phyloP scores from a whole-genome alignment of 108 stramenopile genomes.

The Nitzschia sp. region DNA sequence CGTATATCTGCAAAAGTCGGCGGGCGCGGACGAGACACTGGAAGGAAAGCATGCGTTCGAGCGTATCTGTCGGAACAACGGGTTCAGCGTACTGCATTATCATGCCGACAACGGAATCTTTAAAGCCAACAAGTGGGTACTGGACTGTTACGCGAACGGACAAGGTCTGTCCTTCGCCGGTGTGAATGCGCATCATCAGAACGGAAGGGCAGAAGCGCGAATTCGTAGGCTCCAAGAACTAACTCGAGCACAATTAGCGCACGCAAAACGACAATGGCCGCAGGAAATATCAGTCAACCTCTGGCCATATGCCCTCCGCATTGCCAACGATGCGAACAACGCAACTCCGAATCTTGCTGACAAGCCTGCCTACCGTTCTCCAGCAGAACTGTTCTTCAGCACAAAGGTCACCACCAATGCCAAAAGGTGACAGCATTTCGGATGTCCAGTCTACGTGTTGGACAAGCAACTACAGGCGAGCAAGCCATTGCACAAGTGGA shows the following conservation, averaged over 20 bases:
- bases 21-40: slow-evolving; percentile 36
- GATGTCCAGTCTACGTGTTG: slow-evolving; percentile 36
- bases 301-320: slow-evolving; percentile 55
- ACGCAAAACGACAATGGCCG: slow-evolving; percentile 44
- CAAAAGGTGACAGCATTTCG: slow-evolving; percentile 34
- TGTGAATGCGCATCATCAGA: slow-evolving; percentile 53
- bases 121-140: slow-evolving; percentile 29
- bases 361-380: slow-evolving; percentile 2
- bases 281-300: slow-evolving; percentile 31
- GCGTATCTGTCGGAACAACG: slow-evolving; percentile 4
- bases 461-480: neutral
- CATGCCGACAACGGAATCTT: slow-evolving; percentile 67
- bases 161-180: slow-evolving; percentile 53
- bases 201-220: slow-evolving; percentile 47
- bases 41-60: slow-evolving; percentile 51
- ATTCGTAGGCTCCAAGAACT: slow-evolving; percentile 39
- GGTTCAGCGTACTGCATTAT: slow-evolving; percentile 33
- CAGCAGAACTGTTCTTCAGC: slow-evolving; percentile 29
- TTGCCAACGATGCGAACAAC: slow-evolving; percentile 28
- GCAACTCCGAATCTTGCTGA: slow-evolving; percentile 15
- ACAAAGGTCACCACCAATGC: neutral
- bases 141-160: neutral
- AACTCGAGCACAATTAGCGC: slow-evolving; percentile 53
- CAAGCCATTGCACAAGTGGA: too few species aligned
- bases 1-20: slow-evolving; percentile 36